These are phyloP conservation scores for Microbotryum silenes-acaulis DNA, from an alignment of 1,284 basidiomycete species.

Conservation along the genomic window DNA sequence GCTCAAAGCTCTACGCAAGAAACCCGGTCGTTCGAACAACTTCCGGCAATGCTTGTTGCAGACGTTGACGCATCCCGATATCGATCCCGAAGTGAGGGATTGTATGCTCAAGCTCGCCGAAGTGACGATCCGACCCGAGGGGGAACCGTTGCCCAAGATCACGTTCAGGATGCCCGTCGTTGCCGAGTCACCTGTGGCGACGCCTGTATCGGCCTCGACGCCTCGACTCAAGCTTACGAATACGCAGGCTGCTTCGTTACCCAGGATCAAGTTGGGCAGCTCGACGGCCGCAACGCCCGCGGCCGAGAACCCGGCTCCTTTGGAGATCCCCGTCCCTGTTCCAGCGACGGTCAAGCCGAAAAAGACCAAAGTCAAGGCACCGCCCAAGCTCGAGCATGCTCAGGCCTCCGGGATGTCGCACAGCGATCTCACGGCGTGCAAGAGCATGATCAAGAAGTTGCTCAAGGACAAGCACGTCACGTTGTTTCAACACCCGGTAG, in stretches of 20 bases:
- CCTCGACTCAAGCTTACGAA: slow-evolving; percentile 27
- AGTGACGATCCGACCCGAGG: slow-evolving; percentile 69
- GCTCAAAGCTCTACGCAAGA: slow-evolving; percentile 72
- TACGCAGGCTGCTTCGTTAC: slow-evolving; percentile 1
- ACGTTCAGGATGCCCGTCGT: slow-evolving; percentile 50
- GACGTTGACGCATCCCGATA: slow-evolving; percentile 62
- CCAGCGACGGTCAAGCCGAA: slow-evolving; percentile 30
- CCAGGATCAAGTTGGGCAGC: slow-evolving; percentile 22
- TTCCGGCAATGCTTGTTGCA: slow-evolving; percentile 71
- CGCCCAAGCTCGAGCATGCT: slow-evolving; percentile 52
- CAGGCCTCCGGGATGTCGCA: slow-evolving; percentile 73
- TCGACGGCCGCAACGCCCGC: slow-evolving; percentile 5
- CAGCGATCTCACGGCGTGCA: slow-evolving; percentile 70
- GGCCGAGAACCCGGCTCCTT: not conserved
- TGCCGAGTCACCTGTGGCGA: not conserved
- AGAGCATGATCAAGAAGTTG: slow-evolving; percentile 74
- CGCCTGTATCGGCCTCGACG: not conserved
- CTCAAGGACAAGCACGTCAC: slow-evolving; percentile 56
- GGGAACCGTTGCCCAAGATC: slow-evolving; percentile 77
- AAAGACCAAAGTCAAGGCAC: slow-evolving; percentile 41
- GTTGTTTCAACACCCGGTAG: slow-evolving; percentile 80
- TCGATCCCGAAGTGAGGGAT: slow-evolving; percentile 82
- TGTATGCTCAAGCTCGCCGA: slow-evolving; percentile 88
- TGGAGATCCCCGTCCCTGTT: not conserved
- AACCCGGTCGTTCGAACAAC: slow-evolving; percentile 73